Evolutionary conservation across 2,329 filamentous ascomycete species (phyloP), one percentile per base, ranked within the genome.

Genomic region (Chaetomiaceae sp.): DNA sequence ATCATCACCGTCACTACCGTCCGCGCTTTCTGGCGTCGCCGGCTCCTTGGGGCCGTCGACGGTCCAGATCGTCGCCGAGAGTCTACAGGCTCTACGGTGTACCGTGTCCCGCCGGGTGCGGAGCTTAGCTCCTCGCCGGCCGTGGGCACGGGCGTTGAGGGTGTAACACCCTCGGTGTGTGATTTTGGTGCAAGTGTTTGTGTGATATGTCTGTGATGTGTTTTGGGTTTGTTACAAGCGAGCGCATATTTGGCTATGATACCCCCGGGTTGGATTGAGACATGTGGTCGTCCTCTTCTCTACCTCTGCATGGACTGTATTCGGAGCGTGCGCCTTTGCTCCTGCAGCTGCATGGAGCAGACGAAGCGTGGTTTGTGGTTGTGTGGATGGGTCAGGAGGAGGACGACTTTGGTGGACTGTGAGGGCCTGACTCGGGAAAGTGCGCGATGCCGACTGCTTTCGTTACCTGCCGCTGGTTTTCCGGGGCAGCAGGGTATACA

Each of bases 231-330:
- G 34, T 50, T 36, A 45, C 33, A 35, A 51, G 48, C 49, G 51
- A 49, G 48, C 48, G 51, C 38, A 39, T 46, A 6, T 51, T 56
- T 48, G 43, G 39, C 44, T 43, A 47, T 45, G 48, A 48, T 48
- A 48, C 45, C 45, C 45, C 22, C 18, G 45, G 40, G 15, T 17
- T 39, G 50, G 44, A 45, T 49, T 49, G 52, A 50, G 48, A 56
- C 51, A 56, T 53, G 55, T 54, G 48, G 54, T 55, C 51, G 49
- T 55, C 50, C 55, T 54, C 47, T 49, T 54, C 33, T 43, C 45
- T 55, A 39, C 24, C 29, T 47, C 35, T 52, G 45, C 50, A 44
- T 43, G 38, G 43, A 36, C 30, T 48, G 35, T 49, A 39, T 48
- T 54, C 40, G 19, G 42, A 27, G 22, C 22, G 5, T 24, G 36